Evolutionary conservation across 1,139 yeast species (phyloP).

Genomic region (Hansenula sp.): DNA sequence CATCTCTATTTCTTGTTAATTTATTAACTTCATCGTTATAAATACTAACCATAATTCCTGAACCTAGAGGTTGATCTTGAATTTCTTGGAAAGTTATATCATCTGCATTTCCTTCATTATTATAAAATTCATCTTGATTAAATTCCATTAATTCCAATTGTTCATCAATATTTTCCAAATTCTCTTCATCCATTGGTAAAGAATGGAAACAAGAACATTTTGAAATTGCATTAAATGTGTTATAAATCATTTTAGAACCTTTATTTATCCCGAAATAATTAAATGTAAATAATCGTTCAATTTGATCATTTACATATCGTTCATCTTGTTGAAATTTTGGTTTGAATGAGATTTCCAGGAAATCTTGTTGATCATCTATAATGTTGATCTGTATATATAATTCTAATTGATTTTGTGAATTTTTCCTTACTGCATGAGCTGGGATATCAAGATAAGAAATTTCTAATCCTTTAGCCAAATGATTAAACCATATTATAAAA

Average conservation of each 20-base stretch:
- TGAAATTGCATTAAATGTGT: constrained; percentile 21
- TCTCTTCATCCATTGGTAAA: constrained; percentile 4
- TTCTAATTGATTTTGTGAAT: constrained; percentile 9
- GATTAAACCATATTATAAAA: constrained; percentile 33
- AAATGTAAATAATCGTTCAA: constrained; percentile 32
- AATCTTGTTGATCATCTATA: constrained; percentile 16
- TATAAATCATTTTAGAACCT: constrained; percentile 32
- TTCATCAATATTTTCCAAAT: background rate
- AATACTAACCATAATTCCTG: constrained; percentile 11
- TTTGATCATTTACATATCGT: constrained; percentile 28
- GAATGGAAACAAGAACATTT: constrained; percentile 17
- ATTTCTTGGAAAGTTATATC: constrained; percentile 6
- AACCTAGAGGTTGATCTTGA: constrained; percentile 7
- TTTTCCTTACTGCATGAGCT: constrained; percentile 28
- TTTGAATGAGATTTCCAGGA: constrained; percentile 27
- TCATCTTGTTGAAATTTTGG: constrained; percentile 32
- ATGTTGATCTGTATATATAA: constrained; percentile 15
- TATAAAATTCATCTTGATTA: constrained; percentile 9
- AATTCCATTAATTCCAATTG: constrained; percentile 3
- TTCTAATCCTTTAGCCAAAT: constrained; percentile 29
- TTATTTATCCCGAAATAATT: constrained; percentile 33
- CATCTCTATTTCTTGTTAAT: constrained; percentile 10
- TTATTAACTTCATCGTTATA: constrained; percentile 5
- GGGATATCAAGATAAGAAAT: constrained; percentile 29
- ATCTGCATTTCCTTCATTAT: constrained; percentile 20